Evolutionary conservation across 768 basidiomycete genomes (phyloP), one percentile per base, ranked within the genome.

Genomic region (Tricholoma terreum): DNA sequence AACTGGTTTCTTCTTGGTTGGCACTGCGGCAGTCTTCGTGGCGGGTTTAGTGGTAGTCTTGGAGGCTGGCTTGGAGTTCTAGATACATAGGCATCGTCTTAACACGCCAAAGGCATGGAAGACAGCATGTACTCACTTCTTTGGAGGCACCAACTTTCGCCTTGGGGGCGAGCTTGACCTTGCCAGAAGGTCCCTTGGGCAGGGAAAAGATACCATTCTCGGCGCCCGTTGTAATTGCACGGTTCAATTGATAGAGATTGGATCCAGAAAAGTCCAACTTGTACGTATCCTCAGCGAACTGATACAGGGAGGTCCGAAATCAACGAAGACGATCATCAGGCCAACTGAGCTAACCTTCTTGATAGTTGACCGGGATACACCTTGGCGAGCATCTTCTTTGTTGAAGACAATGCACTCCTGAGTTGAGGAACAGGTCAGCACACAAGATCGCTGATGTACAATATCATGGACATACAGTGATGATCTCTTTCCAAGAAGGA

Each of bases 271-370:
- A 82, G 63, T 86, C 84, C 60, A 96, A 73, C 61, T 84, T 80
- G 78, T 92, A 95, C 63, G 81, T 84, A 63, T 91, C 85, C 71
- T 92, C 89, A 50, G 94, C 87, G 71, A 75, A 96, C 91, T 94
- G 52, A 57, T 43, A 52, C 58, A n/a, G n/a, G n/a, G n/a, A n/a
- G n/a, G n/a, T n/a, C n/a, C 33, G 40, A 42, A 6, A 65, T 66
- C 57, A 66, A 33, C 19, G 58, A 48, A 52, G 21, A 33, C 17
- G 33, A 38, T 50, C n/a, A 24, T 11, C 38, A 27, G 45, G 34
- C 8, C 49, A 57, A 5, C 14, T n/a, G 15, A 21, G 69, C 82
- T 62, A 57, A 90, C 87, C 82, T 90, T 91, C 84, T 94, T 95
- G 73, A 94, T 87, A 6, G 79, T 79, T 19, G 77, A 73, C 49